Conservation (phyloP, 169 alveolate species). For the Plasmodium relictum region DNA sequence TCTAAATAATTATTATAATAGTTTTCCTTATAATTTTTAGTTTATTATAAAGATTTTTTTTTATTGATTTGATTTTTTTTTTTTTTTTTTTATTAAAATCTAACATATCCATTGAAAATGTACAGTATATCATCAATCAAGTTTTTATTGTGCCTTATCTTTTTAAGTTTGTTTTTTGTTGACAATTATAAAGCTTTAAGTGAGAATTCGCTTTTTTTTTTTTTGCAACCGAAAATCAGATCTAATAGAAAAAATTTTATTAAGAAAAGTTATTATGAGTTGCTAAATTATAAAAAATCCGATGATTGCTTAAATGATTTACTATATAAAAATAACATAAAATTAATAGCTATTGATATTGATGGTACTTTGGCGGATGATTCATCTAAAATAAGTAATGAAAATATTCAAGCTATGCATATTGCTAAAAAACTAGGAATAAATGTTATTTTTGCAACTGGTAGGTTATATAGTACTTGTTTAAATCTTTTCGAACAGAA, state of each 20-base stretch:
- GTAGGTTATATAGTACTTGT: not conserved
- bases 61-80: not conserved
- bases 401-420: constrained; percentile 20
- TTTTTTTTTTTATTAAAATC: not conserved
- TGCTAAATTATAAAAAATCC: constrained; percentile 28
- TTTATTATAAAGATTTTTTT: not conserved
- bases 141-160: constrained; percentile 6
- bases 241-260: constrained; percentile 12
- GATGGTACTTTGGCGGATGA: constrained; percentile 72
- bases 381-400: constrained; percentile 9
- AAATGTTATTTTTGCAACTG: constrained; percentile 57
- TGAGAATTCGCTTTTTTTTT: constrained; percentile 71
- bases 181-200: constrained; percentile 12
- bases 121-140: not conserved
- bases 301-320: constrained; percentile 31
- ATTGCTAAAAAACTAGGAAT: constrained; percentile 24
- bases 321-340: constrained; percentile 19
- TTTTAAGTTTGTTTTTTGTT: constrained; percentile 6
- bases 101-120: constrained; percentile 7
- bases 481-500: constrained; percentile 27
- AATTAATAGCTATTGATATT: constrained; percentile 49
- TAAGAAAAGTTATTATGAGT: constrained; percentile 9
- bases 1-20: too few relatives aligned
- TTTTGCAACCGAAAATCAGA: constrained; percentile 64
- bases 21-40: too few relatives aligned